Conservation (phyloP, 768 basidiomycete species). For the Amyloporia xantha region DNA sequence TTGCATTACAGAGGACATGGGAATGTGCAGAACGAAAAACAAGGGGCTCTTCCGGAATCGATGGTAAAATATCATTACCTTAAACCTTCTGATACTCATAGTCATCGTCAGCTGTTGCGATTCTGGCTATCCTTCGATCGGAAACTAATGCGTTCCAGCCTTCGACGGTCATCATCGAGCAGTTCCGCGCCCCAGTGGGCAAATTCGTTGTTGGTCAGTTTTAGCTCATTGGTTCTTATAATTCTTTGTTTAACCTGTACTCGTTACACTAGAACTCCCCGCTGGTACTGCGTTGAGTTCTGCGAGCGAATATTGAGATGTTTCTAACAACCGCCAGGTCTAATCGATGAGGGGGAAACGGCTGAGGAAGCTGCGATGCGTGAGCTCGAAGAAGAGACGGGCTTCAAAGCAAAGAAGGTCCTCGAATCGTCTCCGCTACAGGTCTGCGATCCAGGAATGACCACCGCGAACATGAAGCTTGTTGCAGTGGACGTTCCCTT, state of each 20-base stretch:
- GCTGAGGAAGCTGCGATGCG: constrained; percentile 76
- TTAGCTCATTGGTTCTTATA: not conserved
- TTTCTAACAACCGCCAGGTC: constrained; percentile 37
- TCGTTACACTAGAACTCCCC: constrained; percentile 41
- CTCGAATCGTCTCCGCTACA: constrained; percentile 56
- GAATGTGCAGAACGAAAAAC: constrained; percentile 85
- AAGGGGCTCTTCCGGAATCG: constrained; percentile 67
- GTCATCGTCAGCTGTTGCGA: constrained; percentile 61
- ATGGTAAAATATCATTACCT: constrained; percentile 42
- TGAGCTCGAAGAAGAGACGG: constrained; percentile 92
- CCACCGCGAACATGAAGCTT: constrained; percentile 88
- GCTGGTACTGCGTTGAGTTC: constrained; percentile 31
- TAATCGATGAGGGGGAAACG: constrained; percentile 83
- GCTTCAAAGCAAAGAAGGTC: constrained; percentile 63
- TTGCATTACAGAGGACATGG: constrained; percentile 61
- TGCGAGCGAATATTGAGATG: not conserved
- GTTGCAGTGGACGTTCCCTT: constrained; percentile 66
- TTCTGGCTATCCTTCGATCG: constrained; percentile 75
- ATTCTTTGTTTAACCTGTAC: constrained; percentile 4
- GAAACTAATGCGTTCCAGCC: constrained; percentile 62
- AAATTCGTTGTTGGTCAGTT: constrained; percentile 62
- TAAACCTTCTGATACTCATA: not conserved
- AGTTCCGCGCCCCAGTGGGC: constrained; percentile 85
- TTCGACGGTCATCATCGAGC: constrained; percentile 84
- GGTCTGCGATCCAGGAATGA: constrained; percentile 84